Percentiles rank a stretch among this genome's conserved stretches.
Evolutionary conservation across 257 asterid genomes (phyloP).

Genomic region (Solanum chaucha): DNA sequence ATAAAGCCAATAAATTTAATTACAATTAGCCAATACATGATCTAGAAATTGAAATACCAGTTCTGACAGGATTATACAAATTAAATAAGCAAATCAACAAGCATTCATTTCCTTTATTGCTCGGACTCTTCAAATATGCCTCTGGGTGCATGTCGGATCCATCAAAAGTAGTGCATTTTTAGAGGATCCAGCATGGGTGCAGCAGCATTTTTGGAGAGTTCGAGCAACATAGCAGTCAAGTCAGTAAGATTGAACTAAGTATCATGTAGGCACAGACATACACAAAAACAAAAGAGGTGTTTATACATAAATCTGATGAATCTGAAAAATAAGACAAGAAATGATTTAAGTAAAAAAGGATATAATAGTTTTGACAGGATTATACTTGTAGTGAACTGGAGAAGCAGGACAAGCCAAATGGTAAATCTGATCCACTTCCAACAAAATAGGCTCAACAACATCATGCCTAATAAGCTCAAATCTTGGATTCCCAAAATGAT

Average conservation of each 20-base stretch:
- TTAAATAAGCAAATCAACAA: not conserved
- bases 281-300: not conserved
- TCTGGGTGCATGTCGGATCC: not conserved
- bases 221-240: not conserved
- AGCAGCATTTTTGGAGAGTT: not conserved
- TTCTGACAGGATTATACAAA: not conserved
- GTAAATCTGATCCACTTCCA: not conserved
- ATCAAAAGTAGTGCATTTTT: no score
- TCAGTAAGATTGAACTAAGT: not conserved
- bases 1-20: not conserved
- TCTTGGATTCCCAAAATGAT: conserved; percentile 9
- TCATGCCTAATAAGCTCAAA: conserved; percentile 13
- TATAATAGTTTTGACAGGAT: conserved; percentile 12
- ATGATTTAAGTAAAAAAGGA: not conserved
- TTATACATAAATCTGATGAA: not conserved
- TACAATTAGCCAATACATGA: not conserved
- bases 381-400: conserved; percentile 9
- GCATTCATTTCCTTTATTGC: not conserved
- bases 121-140: not conserved
- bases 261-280: not conserved
- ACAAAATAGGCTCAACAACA: conserved; percentile 8
- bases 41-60: not conserved
- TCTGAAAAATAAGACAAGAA: not conserved
- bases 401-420: conserved; percentile 7
- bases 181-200: not conserved